A percentile compares a stretch with the other conserved stretches of the same genome.
Evolutionary conservation across 2,329 filamentous ascomycete species (phyloP).

Genomic region (Cryphonectria parasitica): DNA sequence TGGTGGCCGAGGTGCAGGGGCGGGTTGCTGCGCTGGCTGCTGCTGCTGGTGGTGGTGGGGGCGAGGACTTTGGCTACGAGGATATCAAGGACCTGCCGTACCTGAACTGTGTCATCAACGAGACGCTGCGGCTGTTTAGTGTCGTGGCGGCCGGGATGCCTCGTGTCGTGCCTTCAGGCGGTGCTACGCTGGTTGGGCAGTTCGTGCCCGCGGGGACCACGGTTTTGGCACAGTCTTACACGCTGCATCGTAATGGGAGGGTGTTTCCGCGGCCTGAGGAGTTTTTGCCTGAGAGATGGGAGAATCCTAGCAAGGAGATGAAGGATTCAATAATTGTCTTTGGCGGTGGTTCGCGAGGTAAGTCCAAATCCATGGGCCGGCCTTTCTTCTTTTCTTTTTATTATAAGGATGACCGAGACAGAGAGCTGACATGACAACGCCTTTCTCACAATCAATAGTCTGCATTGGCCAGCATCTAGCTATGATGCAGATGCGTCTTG

Average conservation of each 20-base stretch:
- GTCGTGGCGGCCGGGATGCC: slow-evolving; percentile 46
- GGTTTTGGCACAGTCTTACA: slow-evolving; percentile 49
- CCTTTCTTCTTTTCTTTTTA: too few species aligned
- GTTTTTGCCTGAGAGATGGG: slow-evolving; percentile 46
- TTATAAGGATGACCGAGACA: neutral
- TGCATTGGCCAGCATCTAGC: slow-evolving; percentile 61
- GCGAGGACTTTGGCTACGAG: slow-evolving; percentile 20
- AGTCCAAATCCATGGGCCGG: slow-evolving; percentile 21
- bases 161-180: slow-evolving; percentile 44
- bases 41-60: too few species aligned
- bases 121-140: slow-evolving; percentile 50
- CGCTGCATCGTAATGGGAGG: slow-evolving; percentile 47
- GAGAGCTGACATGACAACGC: neutral
- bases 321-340: slow-evolving; percentile 36
- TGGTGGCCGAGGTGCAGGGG: slow-evolving; percentile 41
- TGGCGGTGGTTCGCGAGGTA: slow-evolving; percentile 36
- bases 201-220: slow-evolving; percentile 45
- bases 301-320: slow-evolving; percentile 36
- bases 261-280: slow-evolving; percentile 46
- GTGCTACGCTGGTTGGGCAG: slow-evolving; percentile 44
- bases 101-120: slow-evolving; percentile 48
- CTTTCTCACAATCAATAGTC: slow-evolving; percentile 28
- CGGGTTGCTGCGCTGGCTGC: neutral
- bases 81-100: slow-evolving; percentile 45
- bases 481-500: slow-evolving; percentile 56